Conservation (phyloP, 2,329 filamentous ascomycete species). For the Pseudocercospora vitis region DNA sequence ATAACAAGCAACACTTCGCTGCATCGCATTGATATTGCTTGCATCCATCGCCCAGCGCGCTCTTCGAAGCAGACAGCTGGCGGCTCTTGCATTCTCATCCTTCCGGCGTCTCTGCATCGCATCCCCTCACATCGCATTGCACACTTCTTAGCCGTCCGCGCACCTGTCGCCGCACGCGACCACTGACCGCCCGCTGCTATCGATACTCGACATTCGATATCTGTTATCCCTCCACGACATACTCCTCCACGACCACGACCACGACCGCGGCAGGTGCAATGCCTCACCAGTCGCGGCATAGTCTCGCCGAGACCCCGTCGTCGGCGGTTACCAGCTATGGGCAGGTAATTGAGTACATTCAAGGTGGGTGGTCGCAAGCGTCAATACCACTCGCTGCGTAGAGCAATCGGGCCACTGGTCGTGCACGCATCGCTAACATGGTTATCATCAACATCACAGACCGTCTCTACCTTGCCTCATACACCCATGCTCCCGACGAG, state of each 20-base stretch:
- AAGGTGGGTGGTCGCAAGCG: constrained; percentile 59
- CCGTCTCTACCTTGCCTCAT: constrained; percentile 91
- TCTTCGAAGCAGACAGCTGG: background rate
- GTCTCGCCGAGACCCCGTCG: constrained; percentile 34
- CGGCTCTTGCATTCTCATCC: background rate
- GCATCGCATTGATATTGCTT: background rate
- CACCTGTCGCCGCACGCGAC: constrained; percentile 2
- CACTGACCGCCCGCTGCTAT: constrained; percentile 1
- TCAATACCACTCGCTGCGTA: constrained; percentile 21
- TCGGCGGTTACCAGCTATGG: constrained; percentile 66
- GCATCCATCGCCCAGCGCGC: background rate
- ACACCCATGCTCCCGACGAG: constrained; percentile 75
- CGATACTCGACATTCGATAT: background rate
- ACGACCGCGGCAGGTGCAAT: constrained; percentile 22
- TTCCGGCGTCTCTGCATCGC: background rate
- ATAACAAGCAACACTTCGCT: too few species aligned
- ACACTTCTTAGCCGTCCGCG: background rate
- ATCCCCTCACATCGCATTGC: constrained; percentile 1
- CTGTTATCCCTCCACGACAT: background rate
- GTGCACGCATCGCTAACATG: constrained; percentile 30
- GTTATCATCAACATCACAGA: constrained; percentile 57
- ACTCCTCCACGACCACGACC: background rate
- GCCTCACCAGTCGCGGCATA: constrained; percentile 33
- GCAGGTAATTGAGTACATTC: constrained; percentile 94
- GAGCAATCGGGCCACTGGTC: background rate